Conservation (phyloP, 805 yeast genomes). For the Schwanniomyces polymorphus region DNA sequence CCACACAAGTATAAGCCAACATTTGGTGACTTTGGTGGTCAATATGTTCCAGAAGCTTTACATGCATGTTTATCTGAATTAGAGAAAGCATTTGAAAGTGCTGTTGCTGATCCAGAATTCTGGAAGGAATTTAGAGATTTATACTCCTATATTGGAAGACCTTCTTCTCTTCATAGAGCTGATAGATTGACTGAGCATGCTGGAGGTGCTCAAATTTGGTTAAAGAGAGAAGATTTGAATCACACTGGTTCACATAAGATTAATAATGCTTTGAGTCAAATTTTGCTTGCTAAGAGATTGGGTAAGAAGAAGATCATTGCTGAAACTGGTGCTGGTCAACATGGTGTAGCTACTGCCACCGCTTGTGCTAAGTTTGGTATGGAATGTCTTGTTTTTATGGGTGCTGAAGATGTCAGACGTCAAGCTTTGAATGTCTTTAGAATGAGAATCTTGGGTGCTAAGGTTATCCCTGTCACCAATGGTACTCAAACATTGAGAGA, state of each 20-base stretch:
- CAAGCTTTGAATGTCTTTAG: slow-evolving; percentile 98
- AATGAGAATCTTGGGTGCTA: slow-evolving; percentile 95
- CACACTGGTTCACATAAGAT: slow-evolving; percentile 90
- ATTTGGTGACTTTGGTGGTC: slow-evolving; percentile 97
- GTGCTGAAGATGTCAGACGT: slow-evolving; percentile 98
- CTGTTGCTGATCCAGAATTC: slow-evolving; percentile 84
- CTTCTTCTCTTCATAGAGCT: slow-evolving; percentile 88
- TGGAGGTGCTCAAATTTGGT: slow-evolving; percentile 94
- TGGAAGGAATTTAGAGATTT: slow-evolving; percentile 89
- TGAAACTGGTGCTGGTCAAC: slow-evolving; percentile 93
- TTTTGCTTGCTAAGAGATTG: slow-evolving; percentile 72
- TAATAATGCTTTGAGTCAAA: slow-evolving; percentile 83
- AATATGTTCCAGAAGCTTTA: slow-evolving; percentile 95
- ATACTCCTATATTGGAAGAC: slow-evolving; percentile 94
- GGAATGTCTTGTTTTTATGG: slow-evolving; percentile 95
- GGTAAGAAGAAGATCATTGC: slow-evolving; percentile 80
- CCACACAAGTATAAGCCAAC: slow-evolving; percentile 68
- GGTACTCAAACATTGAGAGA: slow-evolving; percentile 97
- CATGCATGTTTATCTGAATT: slow-evolving; percentile 88
- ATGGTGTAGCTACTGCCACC: slow-evolving; percentile 91
- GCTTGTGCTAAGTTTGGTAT: slow-evolving; percentile 92
- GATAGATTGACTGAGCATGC: slow-evolving; percentile 85
- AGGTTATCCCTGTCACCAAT: slow-evolving; percentile 87
- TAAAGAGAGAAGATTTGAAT: slow-evolving; percentile 93
- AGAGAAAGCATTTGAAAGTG: slow-evolving; percentile 83